Evolutionary conservation across 768 basidiomycete genomes (phyloP).

Genomic region (Amanita molliuscula): DNA sequence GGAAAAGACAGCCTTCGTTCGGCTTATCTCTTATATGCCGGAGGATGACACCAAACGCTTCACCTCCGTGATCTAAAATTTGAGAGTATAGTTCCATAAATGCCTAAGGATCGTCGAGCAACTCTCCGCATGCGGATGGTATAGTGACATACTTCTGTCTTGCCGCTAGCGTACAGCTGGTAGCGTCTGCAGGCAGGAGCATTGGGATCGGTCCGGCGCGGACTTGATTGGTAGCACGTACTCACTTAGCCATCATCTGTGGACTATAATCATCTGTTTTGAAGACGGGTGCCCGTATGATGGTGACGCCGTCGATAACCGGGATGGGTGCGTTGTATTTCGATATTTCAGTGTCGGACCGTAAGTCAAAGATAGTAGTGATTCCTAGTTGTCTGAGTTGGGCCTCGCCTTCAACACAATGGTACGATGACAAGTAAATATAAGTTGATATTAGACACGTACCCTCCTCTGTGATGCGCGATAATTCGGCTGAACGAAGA

Average conservation of each 20-base stretch:
- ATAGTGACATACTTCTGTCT: slow-evolving; percentile 47
- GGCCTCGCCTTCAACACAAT: slow-evolving; percentile 35
- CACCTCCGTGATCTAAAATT: slow-evolving; percentile 65
- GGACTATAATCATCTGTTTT: slow-evolving; percentile 73
- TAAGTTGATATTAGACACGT: neutral
- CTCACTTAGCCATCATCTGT: slow-evolving; percentile 76
- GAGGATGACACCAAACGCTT: slow-evolving; percentile 59
- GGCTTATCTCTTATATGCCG: slow-evolving; percentile 67
- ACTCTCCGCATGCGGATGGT: neutral
- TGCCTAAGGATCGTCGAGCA: slow-evolving; percentile 30
- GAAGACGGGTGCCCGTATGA: slow-evolving; percentile 58
- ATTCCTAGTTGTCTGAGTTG: slow-evolving; percentile 54
- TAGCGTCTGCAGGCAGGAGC: slow-evolving; percentile 37
- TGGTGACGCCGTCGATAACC: slow-evolving; percentile 48
- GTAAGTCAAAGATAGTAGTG: slow-evolving; percentile 61
- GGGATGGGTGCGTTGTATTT: slow-evolving; percentile 65
- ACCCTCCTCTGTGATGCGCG: slow-evolving; percentile 64
- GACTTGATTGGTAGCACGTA: slow-evolving; percentile 24
- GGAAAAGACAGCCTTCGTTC: slow-evolving; percentile 55
- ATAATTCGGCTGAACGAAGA: slow-evolving; percentile 66
- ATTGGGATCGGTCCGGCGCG: slow-evolving; percentile 11
- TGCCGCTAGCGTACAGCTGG: slow-evolving; percentile 69
- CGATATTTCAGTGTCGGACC: slow-evolving; percentile 70
- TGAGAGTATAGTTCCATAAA: slow-evolving; percentile 77
- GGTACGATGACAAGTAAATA: neutral